phyloP scores from a whole-genome alignment of 2,329 filamentous ascomycete genomes.

The Pseudogymnoascus sp. region DNA sequence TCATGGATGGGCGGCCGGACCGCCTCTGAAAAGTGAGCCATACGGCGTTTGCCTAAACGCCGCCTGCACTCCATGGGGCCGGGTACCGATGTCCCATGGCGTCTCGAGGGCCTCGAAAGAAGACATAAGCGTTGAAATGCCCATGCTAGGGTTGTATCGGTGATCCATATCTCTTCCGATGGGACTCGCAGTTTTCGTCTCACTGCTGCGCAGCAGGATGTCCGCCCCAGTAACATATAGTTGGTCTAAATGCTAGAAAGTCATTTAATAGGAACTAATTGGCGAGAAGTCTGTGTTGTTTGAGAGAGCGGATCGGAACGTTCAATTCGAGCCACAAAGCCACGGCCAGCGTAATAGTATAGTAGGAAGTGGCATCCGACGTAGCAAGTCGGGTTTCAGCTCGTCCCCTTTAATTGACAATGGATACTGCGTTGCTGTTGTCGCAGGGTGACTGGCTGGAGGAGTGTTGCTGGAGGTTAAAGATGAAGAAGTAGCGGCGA shows the following conservation, averaged over 20 bases:
- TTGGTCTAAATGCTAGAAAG: too few relatives aligned
- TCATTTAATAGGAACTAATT: not conserved
- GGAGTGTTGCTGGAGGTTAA: not conserved
- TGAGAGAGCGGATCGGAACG: not conserved
- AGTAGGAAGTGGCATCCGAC: not conserved
- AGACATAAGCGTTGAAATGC: conserved; percentile 42
- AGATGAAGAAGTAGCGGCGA: not conserved
- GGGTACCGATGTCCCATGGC: conserved; percentile 30
- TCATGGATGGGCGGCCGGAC: conserved; percentile 14
- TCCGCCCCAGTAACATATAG: conserved; percentile 1
- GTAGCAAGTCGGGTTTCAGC: not conserved
- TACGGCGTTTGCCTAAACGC: conserved; percentile 27
- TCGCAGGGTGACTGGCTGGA: not conserved
- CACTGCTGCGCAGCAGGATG: conserved; percentile 42
- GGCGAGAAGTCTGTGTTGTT: not conserved
- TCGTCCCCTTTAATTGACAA: not conserved
- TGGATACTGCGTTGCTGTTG: not conserved
- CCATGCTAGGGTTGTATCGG: conserved; percentile 46
- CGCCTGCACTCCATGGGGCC: conserved; percentile 29
- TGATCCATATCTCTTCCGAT: conserved; percentile 49
- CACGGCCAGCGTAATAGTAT: not conserved
- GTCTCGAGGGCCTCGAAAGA: conserved; percentile 24
- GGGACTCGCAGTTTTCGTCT: conserved; percentile 34
- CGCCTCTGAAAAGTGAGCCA: conserved; percentile 24
- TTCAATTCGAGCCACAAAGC: not conserved